Percentiles rank a stretch among this genome's conserved stretches.
phyloP scores from a whole-genome alignment of 2,329 filamentous ascomycete species.

The Magnaporthales sp. region DNA sequence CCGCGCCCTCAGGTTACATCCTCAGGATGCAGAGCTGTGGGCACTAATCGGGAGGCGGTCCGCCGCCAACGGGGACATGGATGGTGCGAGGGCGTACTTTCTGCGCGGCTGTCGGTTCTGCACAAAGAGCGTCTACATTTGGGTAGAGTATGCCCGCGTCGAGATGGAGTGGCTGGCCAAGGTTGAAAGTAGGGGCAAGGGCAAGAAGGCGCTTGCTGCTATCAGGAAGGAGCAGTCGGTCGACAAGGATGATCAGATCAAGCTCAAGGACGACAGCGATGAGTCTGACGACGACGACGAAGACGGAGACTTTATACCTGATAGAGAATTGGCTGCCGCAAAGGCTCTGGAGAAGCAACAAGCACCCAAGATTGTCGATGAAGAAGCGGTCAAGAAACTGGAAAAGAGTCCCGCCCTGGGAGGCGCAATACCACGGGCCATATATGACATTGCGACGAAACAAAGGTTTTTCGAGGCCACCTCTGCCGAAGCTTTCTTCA shows the following conservation, averaged over 20 bases:
- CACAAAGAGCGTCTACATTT: constrained; percentile 62
- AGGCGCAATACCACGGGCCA: constrained; percentile 87
- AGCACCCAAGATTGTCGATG: constrained; percentile 34
- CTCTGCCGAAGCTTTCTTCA: constrained; percentile 70
- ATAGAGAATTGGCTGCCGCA: constrained; percentile 22
- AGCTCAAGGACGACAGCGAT: constrained; percentile 35
- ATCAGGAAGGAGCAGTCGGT: constrained; percentile 30
- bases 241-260: constrained; percentile 35
- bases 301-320: constrained; percentile 35
- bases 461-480: constrained; percentile 60
- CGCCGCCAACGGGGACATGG: constrained; percentile 79
- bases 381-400: constrained; percentile 40
- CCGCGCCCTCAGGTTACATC: constrained; percentile 73
- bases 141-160: constrained; percentile 82
- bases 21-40: constrained; percentile 77
- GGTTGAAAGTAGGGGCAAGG: constrained; percentile 47
- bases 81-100: constrained; percentile 74
- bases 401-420: constrained; percentile 74
- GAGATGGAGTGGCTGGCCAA: constrained; percentile 90
- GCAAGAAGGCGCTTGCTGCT: constrained; percentile 28
- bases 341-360: constrained; percentile 19
- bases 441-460: constrained; percentile 80
- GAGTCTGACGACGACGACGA: constrained; percentile 39
- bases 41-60: constrained; percentile 72
- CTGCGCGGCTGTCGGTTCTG: constrained; percentile 87